Base-by-base conservation (phyloP, 2,329 filamentous ascomycete species). In the Fusarium sp. region DNA sequence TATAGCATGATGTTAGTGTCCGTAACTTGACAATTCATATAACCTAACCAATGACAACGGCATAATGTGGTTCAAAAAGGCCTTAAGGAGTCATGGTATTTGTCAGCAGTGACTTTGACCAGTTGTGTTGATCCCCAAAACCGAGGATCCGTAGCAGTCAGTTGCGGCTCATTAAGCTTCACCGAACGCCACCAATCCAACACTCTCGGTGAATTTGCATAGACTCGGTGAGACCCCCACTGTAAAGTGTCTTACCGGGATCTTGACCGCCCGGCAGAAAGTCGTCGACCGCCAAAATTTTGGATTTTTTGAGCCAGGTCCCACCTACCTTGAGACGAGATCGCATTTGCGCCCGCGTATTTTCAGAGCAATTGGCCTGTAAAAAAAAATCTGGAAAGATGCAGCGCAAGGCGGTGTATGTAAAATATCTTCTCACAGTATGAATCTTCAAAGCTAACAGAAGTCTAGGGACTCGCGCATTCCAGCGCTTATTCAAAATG, bases 401-500 rank as follows among this genome's bases (percentile, higher is more conserved):
- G 88, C 83, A 86, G 78, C 88, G 88, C 77, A 90, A 90, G 78
- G 82, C 83, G 75, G 81, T 86, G 81, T 85, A 80, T 73, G 83
- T 78, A 3, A 7, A 6, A 7, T 24, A 2, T 13, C 10, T 19
- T 1, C 15, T 19, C 5, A 3, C 5, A 7, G 6, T n/a, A 1
- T n/a, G 10, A 34, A 22, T 21, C 5, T 1, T 7, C 7, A 14
- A 28, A 39, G 36, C 72, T 74, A 36, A 74, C 46, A 6, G 17
- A 3, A 43, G 34, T 22, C 57, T 69, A 94, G 93, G 77, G 94
- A 97, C 81, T 92, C 92, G 83, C 92, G 94, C 80, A 97, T 98
- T 76, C 92, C 92, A 64, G 91, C 94, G 80, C 89, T 98, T 74
- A 95, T 98, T 77, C 89, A 91, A 79, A 98, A 97, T 92, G 92